Evolutionary conservation across 495 filamentous ascomycete genomes (phyloP).

Genomic region (Sphaerosporella brunnea): DNA sequence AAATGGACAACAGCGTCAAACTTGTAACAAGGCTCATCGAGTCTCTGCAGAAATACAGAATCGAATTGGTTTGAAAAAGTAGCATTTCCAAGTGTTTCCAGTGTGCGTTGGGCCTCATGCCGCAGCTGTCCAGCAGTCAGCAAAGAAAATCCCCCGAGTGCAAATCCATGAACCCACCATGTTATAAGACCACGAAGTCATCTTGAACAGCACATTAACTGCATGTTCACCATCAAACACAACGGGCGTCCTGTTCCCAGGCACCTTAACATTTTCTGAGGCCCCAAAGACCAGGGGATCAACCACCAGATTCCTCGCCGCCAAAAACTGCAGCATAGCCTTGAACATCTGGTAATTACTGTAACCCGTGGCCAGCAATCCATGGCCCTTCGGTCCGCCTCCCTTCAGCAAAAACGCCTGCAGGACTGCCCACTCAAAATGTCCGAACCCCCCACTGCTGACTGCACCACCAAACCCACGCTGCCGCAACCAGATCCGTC

Average conservation of each 20-base stretch:
- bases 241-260: constrained; percentile 19
- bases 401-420: constrained; percentile 66
- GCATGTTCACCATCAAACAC: constrained; percentile 53
- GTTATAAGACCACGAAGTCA: constrained; percentile 69
- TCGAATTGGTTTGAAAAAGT: constrained; percentile 26
- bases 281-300: constrained; percentile 35
- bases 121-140: constrained; percentile 30
- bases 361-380: constrained; percentile 56
- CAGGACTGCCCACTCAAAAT: constrained; percentile 72
- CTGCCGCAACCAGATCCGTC: constrained; percentile 75
- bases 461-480: constrained; percentile 55
- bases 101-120: constrained; percentile 37
- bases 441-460: constrained; percentile 69
- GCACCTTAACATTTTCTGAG: constrained; percentile 23
- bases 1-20: constrained; percentile 47
- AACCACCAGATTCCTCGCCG: constrained; percentile 45
- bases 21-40: constrained; percentile 44
- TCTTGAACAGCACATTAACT: constrained; percentile 78
- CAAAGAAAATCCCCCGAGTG: neutral
- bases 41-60: constrained; percentile 58
- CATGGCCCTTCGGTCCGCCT: constrained; percentile 48
- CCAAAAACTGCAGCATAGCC: constrained; percentile 66
- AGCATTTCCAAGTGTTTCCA: neutral
- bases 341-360: constrained; percentile 93
- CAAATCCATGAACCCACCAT: constrained; percentile 26